Conservation (phyloP, 1,139 yeast genomes). For the Arxiozyma telluris region DNA sequence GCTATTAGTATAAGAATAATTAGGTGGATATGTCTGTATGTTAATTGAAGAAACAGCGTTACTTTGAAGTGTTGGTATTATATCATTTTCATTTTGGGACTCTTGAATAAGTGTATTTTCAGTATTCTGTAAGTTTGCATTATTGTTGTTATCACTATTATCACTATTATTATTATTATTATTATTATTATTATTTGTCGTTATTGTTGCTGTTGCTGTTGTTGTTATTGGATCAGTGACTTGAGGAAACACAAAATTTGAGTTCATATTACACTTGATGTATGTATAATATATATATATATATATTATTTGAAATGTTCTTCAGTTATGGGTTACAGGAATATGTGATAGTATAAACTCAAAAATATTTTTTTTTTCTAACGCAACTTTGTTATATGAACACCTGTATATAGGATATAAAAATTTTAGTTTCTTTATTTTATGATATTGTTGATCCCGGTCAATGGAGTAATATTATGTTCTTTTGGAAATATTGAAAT, state of each 20-base stretch:
- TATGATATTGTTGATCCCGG: too few species aligned
- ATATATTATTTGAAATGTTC: not conserved
- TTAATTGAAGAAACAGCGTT: not conserved
- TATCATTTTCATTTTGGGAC: not conserved
- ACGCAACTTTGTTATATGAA: not conserved
- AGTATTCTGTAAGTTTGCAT: not conserved
- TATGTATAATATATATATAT: not conserved
- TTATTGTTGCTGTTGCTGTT: too few species aligned
- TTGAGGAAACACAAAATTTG: not conserved
- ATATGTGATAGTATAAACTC: not conserved
- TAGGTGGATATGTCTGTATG: not conserved
- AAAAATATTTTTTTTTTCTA: too few species aligned
- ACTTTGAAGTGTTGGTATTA: not conserved
- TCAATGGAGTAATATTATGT: too few species aligned
- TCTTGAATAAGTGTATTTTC: not conserved
- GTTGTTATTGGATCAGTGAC: not conserved
- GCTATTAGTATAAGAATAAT: not conserved
- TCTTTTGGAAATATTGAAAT: too few species aligned
- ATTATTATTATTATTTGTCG: too few species aligned
- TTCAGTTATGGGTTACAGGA: not conserved
- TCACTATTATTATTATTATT: too few species aligned
- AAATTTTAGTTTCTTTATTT: too few species aligned
- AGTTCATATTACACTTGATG: not conserved
- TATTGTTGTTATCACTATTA: not conserved
- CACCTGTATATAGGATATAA: not conserved